Base-by-base conservation (phyloP, 257 asterid genomes). In the Perilla frutescens region DNA sequence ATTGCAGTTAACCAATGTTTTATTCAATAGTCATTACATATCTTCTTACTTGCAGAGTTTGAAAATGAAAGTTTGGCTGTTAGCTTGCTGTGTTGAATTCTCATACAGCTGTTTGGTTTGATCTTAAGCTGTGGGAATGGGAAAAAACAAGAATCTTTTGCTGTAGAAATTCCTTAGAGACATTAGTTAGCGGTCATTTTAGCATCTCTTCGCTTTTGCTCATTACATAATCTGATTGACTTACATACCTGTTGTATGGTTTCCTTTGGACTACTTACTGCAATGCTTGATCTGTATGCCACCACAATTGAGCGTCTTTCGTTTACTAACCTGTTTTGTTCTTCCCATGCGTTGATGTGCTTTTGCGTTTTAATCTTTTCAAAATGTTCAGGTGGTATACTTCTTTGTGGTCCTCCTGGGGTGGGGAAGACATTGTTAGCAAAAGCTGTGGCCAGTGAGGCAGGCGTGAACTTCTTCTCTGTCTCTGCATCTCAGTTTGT, bases 391-490 rank as follows among this genome's bases (percentile, higher is more conserved):
- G 98, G 97, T 62, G 97, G 98, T 69, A 94, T 91, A 85, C 96
- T 91, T 76, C 96, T 94, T 68, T 94, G 96, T 87, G 98, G 98
- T 7, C 97, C 98, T 36, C 98, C 98, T 7, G 98, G 98, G 50
- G 98, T 94, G 70, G 98, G 97, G 85, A 94, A 94, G 90, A 94
- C 98, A 53, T 83, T 94, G 67, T 81, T 94, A 74, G 98, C 98
- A 67, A 91, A 94, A 86, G 97, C 98, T 56, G 97, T 94, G 57
- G 98, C 97, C 77, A 96, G 98, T 66, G 97, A 94, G 87, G 98
- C 98, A 71, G 98, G 96, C 39, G 98, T 94, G 73, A 94, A 90
- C 81, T 94, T 94, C 96, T 94, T 94, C 84, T 94, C 99, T 69
- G 91, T 94, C 68, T 94, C 99, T 77, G 99, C 99, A 31, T 90